Base-by-base conservation (phyloP, 108 stramenopile genomes). In the Skeletonema grethae region DNA sequence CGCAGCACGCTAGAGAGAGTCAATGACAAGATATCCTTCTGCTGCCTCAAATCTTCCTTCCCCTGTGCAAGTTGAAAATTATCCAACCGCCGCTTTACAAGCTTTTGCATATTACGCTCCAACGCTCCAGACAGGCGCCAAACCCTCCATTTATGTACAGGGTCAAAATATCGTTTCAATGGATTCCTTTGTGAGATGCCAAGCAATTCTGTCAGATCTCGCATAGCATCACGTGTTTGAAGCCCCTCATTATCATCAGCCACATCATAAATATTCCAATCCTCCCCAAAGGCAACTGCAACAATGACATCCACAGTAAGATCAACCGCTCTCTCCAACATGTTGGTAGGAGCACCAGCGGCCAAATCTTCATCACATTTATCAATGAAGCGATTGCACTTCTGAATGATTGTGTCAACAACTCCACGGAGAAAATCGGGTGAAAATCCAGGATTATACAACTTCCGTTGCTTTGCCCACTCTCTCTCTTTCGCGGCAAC, bases 211-310 rank as follows among this genome's bases (percentile, higher is more conserved):
- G 73, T 75, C n/a, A 80, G 46, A 7, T 73, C 72, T 13, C 77
- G 64, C 65, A 73, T 78, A 0, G 72, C 65, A 10, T 67, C 11
- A 20, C 72, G 53, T 22, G 65, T 78, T 16, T 62, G 45, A 45
- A 34, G 43, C 8, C 63, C 73, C 22, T 53, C 50, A 53, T 53
- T 53, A 2, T 69, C 45, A 29, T 41, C 31, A 11, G 24, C 29
- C 4, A 57, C 34, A 36, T 69, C 25, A 22, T 32, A 20, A 9
- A 59, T 29, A 13, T 70, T 70, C 79, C 79, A 80, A 63, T 80
- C 79, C 31, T 80, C 79, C 15, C 79, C 79, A 45, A 80, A 80
- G 4, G 73, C 79, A 16, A 80, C 39, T 48, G 68, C 50, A n/a
- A 56, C 79, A 7, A 80, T 66, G 5, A 80, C 79, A 62, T 80